Conservation (phyloP, 2,329 filamentous ascomycete species). For the Aureobasidium sp. region DNA sequence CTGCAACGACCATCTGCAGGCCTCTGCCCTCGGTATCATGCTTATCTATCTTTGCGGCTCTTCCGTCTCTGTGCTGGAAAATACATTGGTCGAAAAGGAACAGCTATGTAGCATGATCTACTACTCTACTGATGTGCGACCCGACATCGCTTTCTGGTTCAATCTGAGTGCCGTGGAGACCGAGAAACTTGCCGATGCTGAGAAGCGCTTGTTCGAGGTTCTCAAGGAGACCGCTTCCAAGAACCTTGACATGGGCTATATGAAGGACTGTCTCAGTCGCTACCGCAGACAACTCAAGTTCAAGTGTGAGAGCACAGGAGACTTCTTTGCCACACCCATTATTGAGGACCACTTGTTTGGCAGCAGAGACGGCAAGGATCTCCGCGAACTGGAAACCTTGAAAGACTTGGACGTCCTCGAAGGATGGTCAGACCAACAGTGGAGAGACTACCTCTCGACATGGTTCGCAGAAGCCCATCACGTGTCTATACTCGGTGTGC, state of each 20-base stretch:
- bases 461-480: conserved; percentile 83
- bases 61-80: conserved; percentile 85
- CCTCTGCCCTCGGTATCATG: conserved; percentile 68
- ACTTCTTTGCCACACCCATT: conserved; percentile 74
- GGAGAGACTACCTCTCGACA: conserved; percentile 71
- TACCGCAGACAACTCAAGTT: conserved; percentile 77
- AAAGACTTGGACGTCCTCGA: conserved; percentile 58
- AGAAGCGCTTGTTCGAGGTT: conserved; percentile 76
- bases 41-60: conserved; percentile 86
- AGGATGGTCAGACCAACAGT: conserved; percentile 73
- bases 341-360: conserved; percentile 93
- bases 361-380: conserved; percentile 61
- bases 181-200: conserved; percentile 72
- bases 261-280: conserved; percentile 77
- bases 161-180: conserved; percentile 81
- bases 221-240: conserved; percentile 72
- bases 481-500: conserved; percentile 79
- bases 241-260: conserved; percentile 80
- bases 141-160: conserved; percentile 77
- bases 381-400: conserved; percentile 35
- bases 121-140: conserved; percentile 69
- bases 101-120: conserved; percentile 81
- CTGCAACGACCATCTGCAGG: conserved; percentile 53
- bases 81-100: conserved; percentile 85
- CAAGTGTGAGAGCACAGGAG: conserved; percentile 69